Percentiles rank a stretch among this genome's conserved stretches.
phyloP scores from a whole-genome alignment of 495 filamentous ascomycete species.

The Parathielavia appendiculata region DNA sequence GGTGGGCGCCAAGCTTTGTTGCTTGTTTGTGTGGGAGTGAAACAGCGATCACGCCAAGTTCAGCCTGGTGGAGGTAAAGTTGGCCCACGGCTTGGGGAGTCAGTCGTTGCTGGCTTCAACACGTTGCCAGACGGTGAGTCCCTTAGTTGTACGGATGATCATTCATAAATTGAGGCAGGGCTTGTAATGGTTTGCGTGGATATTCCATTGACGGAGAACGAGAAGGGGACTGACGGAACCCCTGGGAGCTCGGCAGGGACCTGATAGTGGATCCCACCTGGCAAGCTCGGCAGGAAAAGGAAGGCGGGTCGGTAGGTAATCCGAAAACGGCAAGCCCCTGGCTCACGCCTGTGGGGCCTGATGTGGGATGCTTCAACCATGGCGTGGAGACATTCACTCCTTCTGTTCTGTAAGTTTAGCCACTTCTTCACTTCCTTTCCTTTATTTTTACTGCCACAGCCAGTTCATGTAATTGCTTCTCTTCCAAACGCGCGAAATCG shows the following conservation, averaged over 20 bases:
- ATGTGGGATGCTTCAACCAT: not conserved
- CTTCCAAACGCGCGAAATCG: too few relatives aligned
- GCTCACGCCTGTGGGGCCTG: not conserved
- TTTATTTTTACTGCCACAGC: too few relatives aligned
- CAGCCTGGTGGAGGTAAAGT: not conserved
- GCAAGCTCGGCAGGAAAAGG: not conserved
- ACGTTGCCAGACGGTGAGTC: not conserved
- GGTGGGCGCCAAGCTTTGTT: constrained; percentile 11
- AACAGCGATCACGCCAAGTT: constrained; percentile 11
- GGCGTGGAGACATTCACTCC: too few relatives aligned
- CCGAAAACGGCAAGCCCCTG: constrained; percentile 8
- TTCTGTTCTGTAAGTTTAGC: too few relatives aligned
- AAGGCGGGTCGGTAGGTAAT: constrained; percentile 7
- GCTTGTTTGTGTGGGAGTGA: constrained; percentile 11
- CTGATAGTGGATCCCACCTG: not conserved
- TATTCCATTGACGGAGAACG: too few relatives aligned
- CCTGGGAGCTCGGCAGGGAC: not conserved
- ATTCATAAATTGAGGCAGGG: too few relatives aligned
- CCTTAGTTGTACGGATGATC: not conserved
- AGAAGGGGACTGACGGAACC: not conserved
- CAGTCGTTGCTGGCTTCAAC: not conserved
- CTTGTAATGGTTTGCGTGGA: too few relatives aligned
- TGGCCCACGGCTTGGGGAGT: too few relatives aligned
- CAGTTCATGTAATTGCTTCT: too few relatives aligned
- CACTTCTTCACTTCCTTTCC: too few relatives aligned